Evolutionary conservation across 2,329 filamentous ascomycete genomes (phyloP).

Genomic region (Colletotrichum liaoningense): DNA sequence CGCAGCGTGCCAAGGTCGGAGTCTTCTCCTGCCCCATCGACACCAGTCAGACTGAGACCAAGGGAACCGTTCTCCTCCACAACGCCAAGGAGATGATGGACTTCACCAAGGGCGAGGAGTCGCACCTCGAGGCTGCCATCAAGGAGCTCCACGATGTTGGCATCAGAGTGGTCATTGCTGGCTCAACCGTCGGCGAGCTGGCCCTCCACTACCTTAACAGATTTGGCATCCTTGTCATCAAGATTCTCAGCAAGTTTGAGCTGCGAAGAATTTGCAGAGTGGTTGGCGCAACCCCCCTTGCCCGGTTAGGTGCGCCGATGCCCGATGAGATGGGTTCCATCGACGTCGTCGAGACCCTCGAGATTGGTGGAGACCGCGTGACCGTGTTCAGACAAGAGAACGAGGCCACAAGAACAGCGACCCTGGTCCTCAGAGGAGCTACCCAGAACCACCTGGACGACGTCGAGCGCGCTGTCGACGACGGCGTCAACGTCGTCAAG

Average conservation of each 20-base stretch:
- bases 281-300: constrained; percentile 95
- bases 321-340: constrained; percentile 99
- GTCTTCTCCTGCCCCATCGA: constrained; percentile 98
- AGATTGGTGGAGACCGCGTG: constrained; percentile 97
- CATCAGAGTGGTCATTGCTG: constrained; percentile 90
- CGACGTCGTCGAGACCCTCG: constrained; percentile 94
- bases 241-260: constrained; percentile 98
- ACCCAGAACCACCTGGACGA: constrained; percentile 99
- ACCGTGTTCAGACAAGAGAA: constrained; percentile 98
- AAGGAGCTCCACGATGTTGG: constrained; percentile 97
- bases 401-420: constrained; percentile 91
- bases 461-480: constrained; percentile 95
- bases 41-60: constrained; percentile 96
- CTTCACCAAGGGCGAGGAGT: constrained; percentile 97
- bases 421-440: constrained; percentile 91
- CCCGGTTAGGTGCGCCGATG: constrained; percentile 96
- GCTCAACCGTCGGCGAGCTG: constrained; percentile 89
- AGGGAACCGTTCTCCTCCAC: constrained; percentile 95
- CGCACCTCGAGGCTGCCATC: constrained; percentile 88
- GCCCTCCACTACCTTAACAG: constrained; percentile 98
- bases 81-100: constrained; percentile 99
- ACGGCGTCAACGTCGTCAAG: constrained; percentile 98
- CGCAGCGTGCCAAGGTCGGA: constrained; percentile 91
- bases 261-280: constrained; percentile 94
- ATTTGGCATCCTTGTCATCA: constrained; percentile 94